Percentiles rank a stretch among this genome's conserved stretches.
Conservation (phyloP, 129 eudicot species). For the Artemisia tridentata region DNA sequence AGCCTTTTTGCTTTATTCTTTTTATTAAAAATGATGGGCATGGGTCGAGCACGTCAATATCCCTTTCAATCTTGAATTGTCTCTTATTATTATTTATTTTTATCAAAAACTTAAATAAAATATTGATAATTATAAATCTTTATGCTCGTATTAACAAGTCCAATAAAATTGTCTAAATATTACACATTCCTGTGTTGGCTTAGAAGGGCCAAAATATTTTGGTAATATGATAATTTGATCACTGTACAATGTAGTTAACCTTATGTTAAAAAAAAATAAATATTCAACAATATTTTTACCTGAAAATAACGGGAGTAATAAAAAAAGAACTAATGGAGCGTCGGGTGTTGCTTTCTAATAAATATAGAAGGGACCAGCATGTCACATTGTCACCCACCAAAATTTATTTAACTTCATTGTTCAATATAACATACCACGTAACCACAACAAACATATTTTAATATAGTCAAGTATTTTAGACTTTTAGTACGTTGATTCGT, state of each 20-base stretch:
- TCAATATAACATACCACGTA: background rate
- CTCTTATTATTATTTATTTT: background rate
- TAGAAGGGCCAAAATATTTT: constrained; percentile 14
- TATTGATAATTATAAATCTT: too few relatives aligned
- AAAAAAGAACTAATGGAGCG: constrained; percentile 8
- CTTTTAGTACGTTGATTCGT: too few relatives aligned
- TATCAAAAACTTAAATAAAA: background rate
- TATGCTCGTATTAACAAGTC: background rate
- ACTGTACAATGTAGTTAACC: too few relatives aligned
- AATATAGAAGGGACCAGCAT: constrained; percentile 1
- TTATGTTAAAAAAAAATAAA: too few relatives aligned
- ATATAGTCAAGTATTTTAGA: background rate
- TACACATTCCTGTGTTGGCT: constrained; percentile 12
- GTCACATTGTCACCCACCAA: constrained; percentile 18
- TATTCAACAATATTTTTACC: too few relatives aligned
- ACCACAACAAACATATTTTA: background rate
- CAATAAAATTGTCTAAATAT: constrained; percentile 4
- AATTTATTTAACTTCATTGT: background rate
- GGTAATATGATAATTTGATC: too few relatives aligned
- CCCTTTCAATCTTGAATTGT: constrained; percentile 15
- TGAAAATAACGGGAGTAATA: background rate
- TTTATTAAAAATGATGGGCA: constrained; percentile 18
- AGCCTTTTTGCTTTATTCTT: constrained; percentile 27
- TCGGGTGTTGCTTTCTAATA: constrained; percentile 19
- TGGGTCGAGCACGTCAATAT: constrained; percentile 19